Percentiles rank a stretch among this genome's conserved stretches.
These are phyloP conservation scores for Fusarium torulosum DNA, from an alignment of 2,329 filamentous ascomycete species.

Conservation along the genomic window DNA sequence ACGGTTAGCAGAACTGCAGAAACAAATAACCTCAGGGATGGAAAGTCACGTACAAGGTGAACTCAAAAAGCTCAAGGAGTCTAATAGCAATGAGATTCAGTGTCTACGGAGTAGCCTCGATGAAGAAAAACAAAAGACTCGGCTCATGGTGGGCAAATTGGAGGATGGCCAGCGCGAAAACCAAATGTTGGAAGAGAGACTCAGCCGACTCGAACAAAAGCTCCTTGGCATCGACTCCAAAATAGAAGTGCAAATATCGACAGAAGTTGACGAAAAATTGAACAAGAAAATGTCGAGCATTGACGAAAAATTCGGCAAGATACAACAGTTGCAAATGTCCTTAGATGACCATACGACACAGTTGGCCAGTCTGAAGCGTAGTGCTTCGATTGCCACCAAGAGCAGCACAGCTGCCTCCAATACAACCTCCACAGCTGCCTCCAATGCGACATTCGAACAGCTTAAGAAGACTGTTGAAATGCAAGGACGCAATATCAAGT, in stretches of 20 bases:
- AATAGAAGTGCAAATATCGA: background rate
- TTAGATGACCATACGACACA: constrained; percentile 7
- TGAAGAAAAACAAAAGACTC: constrained; percentile 29
- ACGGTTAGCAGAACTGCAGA: constrained; percentile 16
- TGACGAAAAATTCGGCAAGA: background rate
- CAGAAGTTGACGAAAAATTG: constrained; percentile 16
- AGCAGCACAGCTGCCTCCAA: background rate
- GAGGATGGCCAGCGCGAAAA: constrained; percentile 19
- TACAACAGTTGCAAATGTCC: constrained; percentile 4
- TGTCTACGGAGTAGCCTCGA: constrained; percentile 26
- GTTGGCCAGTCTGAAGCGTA: background rate
- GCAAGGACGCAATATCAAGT: constrained; percentile 17
- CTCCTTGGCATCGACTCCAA: constrained; percentile 37
- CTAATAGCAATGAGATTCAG: constrained; percentile 15
- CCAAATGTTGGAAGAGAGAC: constrained; percentile 31
- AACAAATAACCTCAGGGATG: constrained; percentile 8
- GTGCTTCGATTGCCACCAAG: background rate
- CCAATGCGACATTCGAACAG: background rate
- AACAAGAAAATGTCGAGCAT: background rate
- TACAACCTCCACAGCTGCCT: background rate
- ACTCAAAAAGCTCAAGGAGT: constrained; percentile 30
- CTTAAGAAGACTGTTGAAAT: constrained; percentile 11
- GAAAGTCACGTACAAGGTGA: constrained; percentile 26
- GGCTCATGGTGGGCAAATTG: constrained; percentile 23
- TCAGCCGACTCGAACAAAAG: constrained; percentile 44